phyloP scores from a whole-genome alignment of 2,329 filamentous ascomycete genomes.

The Penicillium brevicompactum region DNA sequence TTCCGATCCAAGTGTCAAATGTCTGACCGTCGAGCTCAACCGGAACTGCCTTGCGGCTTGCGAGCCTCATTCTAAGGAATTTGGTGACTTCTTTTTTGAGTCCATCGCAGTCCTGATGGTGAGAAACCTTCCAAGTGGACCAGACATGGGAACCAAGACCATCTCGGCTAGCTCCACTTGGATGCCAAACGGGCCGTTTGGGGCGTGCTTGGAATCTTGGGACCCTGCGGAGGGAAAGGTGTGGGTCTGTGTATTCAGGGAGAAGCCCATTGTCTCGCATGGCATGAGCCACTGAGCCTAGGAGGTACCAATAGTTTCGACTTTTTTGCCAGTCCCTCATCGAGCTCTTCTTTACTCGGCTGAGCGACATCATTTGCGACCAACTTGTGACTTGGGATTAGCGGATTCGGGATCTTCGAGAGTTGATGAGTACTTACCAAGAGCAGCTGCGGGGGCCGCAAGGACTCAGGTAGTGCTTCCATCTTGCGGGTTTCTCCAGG shows the following conservation, averaged over 20 bases:
- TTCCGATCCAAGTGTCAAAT: conserved; percentile 9
- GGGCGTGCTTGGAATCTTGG: conserved; percentile 8
- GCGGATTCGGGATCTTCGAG: not conserved
- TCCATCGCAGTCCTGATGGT: conserved; percentile 6
- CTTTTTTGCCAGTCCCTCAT: conserved; percentile 10
- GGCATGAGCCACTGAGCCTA: conserved; percentile 5
- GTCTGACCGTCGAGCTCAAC: conserved; percentile 4
- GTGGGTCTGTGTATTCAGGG: conserved; percentile 10
- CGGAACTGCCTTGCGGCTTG: conserved; percentile 6
- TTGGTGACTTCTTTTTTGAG: conserved; percentile 7
- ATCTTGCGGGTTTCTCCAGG: not conserved
- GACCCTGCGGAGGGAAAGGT: conserved; percentile 9
- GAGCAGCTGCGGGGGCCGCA: not conserved
- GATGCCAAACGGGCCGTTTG: not conserved
- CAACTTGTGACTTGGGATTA: not conserved
- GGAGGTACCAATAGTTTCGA: conserved; percentile 15
- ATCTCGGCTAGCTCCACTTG: no score
- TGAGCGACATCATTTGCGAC: not conserved
- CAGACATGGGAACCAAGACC: conserved; percentile 4
- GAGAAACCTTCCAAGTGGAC: conserved; percentile 10
- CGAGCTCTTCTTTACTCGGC: not conserved
- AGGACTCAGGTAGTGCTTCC: not conserved
- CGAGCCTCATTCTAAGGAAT: conserved; percentile 1
- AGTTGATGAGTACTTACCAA: not conserved
- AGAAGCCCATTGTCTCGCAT: not conserved